Base-by-base conservation (phyloP, 805 yeast species). In the Ogataea trehalophila region DNA sequence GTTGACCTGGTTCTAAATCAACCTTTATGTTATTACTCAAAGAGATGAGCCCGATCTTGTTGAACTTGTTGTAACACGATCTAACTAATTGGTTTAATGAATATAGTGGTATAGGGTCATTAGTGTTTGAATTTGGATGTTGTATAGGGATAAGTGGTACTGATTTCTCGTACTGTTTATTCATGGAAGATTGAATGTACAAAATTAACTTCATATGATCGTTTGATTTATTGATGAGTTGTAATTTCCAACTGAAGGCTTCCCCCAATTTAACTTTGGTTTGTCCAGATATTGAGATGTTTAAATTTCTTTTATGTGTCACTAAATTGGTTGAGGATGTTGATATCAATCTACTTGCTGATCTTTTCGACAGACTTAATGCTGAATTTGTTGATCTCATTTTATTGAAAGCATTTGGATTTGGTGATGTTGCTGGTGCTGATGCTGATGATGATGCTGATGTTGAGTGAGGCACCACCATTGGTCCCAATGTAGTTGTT, bases 1-100 rank as follows among this genome's bases (percentile, higher is more conserved):
- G 79, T 16, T 79, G 71, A 43, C 79, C 79, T 5, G 83, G 79
- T 6, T 82, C 85, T 53, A 81, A 63, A 9, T 77, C 77, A 26
- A 87, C 70, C 23, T 81, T 68, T 4, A 87, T 69, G 57, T 87
- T 90, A 57, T 83, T 85, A 36, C 79, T 75, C 23, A 87, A 67
- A 7, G 85, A 72, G 1, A 87, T 63, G 6, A 87, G 69, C 0
- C 94, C 95, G 6, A 70, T 66, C 7, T 73, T 71, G 26, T 67
- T 72, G 31, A 73, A 58, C 53, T 74, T 69, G 44, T 66, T 65
- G 47, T 63, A 58, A 50, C 58, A 63, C 9, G 64, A 53, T 37
- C 60, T 52, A 17, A 58, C 51, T 17, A 65, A 41, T 42, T 63
- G 62, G 37, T 46, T 45, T 22, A 56, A 67, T 46, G 62, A 58